Conservation (phyloP, 1,284 basidiomycete genomes). For the Rhodotorula sp. region DNA sequence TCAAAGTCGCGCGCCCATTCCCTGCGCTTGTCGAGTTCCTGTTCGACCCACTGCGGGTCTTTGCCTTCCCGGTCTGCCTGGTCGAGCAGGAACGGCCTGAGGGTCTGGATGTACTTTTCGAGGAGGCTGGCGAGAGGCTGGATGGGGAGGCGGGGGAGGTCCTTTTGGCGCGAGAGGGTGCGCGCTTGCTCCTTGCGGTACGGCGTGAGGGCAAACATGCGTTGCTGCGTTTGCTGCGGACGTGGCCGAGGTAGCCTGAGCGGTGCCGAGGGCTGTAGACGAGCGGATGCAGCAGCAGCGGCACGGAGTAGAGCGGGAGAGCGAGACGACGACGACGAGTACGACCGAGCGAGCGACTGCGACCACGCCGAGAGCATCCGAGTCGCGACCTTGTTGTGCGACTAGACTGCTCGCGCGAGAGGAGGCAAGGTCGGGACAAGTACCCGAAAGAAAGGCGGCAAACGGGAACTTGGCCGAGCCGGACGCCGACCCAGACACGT, state of each 20-base stretch:
- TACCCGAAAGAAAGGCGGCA: too few species aligned
- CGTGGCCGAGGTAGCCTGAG: neutral
- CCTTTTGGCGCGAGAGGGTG: slow-evolving; percentile 49
- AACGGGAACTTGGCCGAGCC: too few species aligned
- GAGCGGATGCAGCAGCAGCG: neutral
- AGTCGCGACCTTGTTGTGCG: neutral
- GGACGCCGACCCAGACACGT: too few species aligned
- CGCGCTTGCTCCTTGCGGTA: slow-evolving; percentile 49
- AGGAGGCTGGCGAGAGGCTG: slow-evolving; percentile 75
- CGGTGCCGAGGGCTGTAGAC: neutral
- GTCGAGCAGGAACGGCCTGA: slow-evolving; percentile 76
- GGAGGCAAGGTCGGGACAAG: too few species aligned
- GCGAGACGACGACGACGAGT: neutral
- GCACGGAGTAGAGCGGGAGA: neutral
- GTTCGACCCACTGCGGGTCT: slow-evolving; percentile 58
- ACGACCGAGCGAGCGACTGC: neutral
- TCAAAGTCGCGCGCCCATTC: slow-evolving; percentile 72
- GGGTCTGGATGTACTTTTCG: slow-evolving; percentile 71
- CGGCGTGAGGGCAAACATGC: slow-evolving; percentile 50
- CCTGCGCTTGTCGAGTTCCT: slow-evolving; percentile 62
- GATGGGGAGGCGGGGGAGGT: slow-evolving; percentile 72
- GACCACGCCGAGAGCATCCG: neutral
- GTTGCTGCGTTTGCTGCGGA: neutral
- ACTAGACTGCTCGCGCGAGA: neutral
- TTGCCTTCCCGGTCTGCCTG: slow-evolving; percentile 57